Conservation (phyloP, 139 green algal genomes). For the Yamagishiella unicocca region DNA sequence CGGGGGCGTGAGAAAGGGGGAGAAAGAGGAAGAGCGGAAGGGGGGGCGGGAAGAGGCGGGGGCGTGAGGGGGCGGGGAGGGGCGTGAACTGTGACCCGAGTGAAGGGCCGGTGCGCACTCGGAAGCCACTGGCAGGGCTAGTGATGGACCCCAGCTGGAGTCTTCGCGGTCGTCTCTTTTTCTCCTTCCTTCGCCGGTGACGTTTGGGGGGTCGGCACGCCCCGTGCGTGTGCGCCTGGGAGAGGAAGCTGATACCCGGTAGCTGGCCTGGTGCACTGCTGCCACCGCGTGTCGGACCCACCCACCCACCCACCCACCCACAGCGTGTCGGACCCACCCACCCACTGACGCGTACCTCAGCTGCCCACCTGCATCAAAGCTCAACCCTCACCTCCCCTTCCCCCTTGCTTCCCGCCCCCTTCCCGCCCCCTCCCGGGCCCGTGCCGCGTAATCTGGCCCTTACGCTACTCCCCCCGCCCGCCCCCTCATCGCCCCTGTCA, state of each 20-base stretch:
- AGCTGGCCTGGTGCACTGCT: too few relatives aligned
- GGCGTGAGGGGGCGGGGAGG: not conserved
- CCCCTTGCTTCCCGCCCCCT: not conserved
- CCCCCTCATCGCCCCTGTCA: conserved; percentile 40
- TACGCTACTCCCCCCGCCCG: too few relatives aligned
- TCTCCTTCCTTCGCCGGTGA: not conserved
- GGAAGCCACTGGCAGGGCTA: not conserved
- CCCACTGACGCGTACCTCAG: not conserved
- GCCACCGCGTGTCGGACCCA: too few relatives aligned
- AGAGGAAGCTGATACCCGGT: too few relatives aligned
- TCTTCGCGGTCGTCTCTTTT: not conserved
- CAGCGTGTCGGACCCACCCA: too few relatives aligned
- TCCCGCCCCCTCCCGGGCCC: too few relatives aligned
- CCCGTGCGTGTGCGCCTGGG: too few relatives aligned
- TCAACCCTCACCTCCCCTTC: not conserved
- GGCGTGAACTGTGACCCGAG: not conserved
- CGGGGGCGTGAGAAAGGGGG: too few relatives aligned
- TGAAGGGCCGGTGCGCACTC: not conserved
- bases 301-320: too few relatives aligned
- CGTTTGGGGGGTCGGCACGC: too few relatives aligned
- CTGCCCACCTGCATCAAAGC: not conserved
- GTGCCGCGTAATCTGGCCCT: not conserved
- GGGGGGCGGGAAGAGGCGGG: not conserved
- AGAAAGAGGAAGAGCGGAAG: not conserved
- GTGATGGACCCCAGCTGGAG: not conserved